These are phyloP conservation scores for Baorangia bicolor DNA, from an alignment of 768 basidiomycete species.

Conservation along the genomic window DNA sequence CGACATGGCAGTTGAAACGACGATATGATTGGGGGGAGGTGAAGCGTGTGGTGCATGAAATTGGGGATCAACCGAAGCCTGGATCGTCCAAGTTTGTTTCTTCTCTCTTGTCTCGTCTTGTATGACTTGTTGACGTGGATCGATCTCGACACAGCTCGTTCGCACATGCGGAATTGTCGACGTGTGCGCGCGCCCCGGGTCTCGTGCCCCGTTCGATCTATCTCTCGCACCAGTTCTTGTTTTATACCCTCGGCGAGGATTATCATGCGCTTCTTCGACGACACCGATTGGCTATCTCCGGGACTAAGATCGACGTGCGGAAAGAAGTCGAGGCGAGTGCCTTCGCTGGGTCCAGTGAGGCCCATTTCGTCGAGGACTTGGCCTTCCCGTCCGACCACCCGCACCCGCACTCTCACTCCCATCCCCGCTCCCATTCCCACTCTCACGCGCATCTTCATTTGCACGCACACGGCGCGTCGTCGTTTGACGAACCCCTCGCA, in stretches of 20 bases:
- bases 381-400: conserved; percentile 5
- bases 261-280: conserved; percentile 76
- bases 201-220: conserved; percentile 77
- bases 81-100: conserved; percentile 15
- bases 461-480: conserved; percentile 44
- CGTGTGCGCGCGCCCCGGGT: conserved; percentile 54
- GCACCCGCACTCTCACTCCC: conserved; percentile 6
- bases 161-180: conserved; percentile 81
- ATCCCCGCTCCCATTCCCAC: background rate
- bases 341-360: conserved; percentile 33
- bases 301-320: conserved; percentile 65
- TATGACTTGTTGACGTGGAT: background rate
- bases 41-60: conserved; percentile 28
- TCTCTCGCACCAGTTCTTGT: conserved; percentile 82
- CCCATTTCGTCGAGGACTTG: conserved; percentile 25
- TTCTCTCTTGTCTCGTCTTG: background rate
- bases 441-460: conserved; percentile 35
- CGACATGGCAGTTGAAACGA: conserved; percentile 64
- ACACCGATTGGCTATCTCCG: conserved; percentile 57
- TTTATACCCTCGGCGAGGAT: conserved; percentile 71
- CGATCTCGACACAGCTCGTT: conserved; percentile 41
- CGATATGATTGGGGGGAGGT: conserved; percentile 54
- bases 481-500: conserved; percentile 73
- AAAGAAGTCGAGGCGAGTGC: conserved; percentile 68
- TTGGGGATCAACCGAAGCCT: conserved; percentile 3